These are phyloP conservation scores for Cornus kousa DNA, from an alignment of 148 eudicot genomes.

Conservation along the genomic window DNA sequence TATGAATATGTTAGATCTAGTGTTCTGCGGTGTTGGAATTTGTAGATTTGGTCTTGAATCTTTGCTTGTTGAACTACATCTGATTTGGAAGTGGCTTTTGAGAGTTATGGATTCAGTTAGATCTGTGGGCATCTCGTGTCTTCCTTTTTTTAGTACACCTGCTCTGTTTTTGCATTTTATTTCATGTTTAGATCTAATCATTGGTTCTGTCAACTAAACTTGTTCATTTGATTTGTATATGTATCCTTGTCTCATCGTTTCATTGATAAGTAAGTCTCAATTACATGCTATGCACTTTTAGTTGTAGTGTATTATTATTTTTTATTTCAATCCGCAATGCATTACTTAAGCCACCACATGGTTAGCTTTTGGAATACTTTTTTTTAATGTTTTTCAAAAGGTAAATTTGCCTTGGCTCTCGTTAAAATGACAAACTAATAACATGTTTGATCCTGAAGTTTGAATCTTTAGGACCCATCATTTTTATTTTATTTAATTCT, in stretches of 20 bases:
- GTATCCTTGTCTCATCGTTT: too few species aligned
- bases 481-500: too few species aligned
- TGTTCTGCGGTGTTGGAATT: background rate
- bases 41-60: background rate
- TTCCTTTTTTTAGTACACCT: background rate
- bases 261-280: too few species aligned
- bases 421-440: too few species aligned
- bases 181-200: conserved; percentile 3
- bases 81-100: background rate
- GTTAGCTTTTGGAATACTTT: too few species aligned
- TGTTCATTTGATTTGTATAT: background rate
- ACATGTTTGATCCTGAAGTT: too few species aligned
- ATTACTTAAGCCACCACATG: too few species aligned
- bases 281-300: background rate
- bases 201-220: background rate
- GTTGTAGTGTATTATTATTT: too few species aligned
- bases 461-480: too few species aligned
- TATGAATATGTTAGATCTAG: background rate
- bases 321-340: too few species aligned
- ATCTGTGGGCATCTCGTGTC: background rate
- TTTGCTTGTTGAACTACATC: background rate
- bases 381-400: too few species aligned
- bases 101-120: background rate
- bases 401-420: too few species aligned
- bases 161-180: background rate